Conservation (phyloP, 2,329 filamentous ascomycete genomes). For the Blastomyces gilchristii region DNA sequence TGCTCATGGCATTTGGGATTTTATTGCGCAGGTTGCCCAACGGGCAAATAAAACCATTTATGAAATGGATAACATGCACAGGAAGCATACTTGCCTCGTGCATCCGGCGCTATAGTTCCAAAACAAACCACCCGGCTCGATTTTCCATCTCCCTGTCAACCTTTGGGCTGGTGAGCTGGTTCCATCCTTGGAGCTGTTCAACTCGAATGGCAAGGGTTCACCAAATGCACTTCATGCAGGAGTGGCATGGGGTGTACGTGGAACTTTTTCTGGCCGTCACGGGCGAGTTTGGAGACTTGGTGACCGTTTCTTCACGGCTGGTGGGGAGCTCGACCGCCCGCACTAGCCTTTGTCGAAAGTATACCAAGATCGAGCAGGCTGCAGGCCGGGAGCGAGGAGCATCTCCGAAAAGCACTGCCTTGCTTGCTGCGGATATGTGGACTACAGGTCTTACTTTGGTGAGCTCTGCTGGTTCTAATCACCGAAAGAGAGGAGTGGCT, state of each 20-base stretch:
- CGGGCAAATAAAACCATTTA: not conserved
- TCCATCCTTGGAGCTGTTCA: not conserved
- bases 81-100: not conserved
- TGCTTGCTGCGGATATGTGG: not conserved
- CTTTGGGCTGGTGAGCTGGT: not conserved
- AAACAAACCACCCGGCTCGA: not conserved
- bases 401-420: not conserved
- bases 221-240: not conserved
- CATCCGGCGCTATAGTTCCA: not conserved
- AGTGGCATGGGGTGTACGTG: not conserved
- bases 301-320: not conserved
- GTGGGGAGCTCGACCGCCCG: not conserved
- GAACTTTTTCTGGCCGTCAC: not conserved
- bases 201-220: not conserved
- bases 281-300: not conserved
- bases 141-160: not conserved
- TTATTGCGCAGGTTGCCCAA: not conserved
- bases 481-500: not conserved
- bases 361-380: not conserved
- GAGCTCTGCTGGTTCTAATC: not conserved
- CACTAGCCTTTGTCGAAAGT: no score
- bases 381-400: not conserved
- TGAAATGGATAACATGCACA: not conserved
- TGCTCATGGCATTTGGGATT: not conserved
- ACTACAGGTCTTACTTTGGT: not conserved